phyloP scores from a whole-genome alignment of 345 rosid species.

The Linum usitatissimum region DNA sequence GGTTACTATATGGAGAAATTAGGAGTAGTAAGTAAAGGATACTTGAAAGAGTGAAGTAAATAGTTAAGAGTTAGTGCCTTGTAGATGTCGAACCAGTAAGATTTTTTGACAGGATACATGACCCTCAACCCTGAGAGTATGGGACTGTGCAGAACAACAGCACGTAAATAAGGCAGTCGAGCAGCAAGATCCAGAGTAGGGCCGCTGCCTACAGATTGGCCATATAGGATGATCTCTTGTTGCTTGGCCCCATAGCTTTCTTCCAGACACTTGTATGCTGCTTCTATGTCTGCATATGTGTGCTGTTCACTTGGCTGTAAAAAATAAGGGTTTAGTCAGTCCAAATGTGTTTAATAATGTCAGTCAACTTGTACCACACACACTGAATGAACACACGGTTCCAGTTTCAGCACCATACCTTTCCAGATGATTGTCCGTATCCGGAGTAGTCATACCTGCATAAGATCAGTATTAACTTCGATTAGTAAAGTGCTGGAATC shows the following conservation, averaged over 20 bases:
- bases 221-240: conserved; percentile 8
- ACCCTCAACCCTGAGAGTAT: conserved; percentile 10
- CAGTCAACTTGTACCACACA: background rate
- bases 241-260: conserved; percentile 10
- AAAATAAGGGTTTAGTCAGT: background rate
- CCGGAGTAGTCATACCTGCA: conserved; percentile 95
- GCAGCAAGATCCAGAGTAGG: conserved; percentile 8
- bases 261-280: conserved; percentile 9
- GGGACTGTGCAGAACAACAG: conserved; percentile 11
- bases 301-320: conserved; percentile 10
- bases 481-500: too few relatives aligned
- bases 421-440: conserved; percentile 89
- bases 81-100: conserved; percentile 10
- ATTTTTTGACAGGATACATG: conserved; percentile 5
- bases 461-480: conserved; percentile 6
- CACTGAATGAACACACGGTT: background rate
- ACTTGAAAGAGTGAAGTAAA: background rate
- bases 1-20: background rate
- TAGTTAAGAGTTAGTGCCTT: background rate
- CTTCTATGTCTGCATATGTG: conserved; percentile 10
- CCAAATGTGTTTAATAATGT: background rate
- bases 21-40: background rate
- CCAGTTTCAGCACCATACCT: conserved; percentile 45
- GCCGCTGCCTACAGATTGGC: conserved; percentile 5
- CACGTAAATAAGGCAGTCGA: conserved; percentile 7